These are phyloP conservation scores for Diutina sp. DNA, from an alignment of 1,139 yeast species.

Conservation along the genomic window DNA sequence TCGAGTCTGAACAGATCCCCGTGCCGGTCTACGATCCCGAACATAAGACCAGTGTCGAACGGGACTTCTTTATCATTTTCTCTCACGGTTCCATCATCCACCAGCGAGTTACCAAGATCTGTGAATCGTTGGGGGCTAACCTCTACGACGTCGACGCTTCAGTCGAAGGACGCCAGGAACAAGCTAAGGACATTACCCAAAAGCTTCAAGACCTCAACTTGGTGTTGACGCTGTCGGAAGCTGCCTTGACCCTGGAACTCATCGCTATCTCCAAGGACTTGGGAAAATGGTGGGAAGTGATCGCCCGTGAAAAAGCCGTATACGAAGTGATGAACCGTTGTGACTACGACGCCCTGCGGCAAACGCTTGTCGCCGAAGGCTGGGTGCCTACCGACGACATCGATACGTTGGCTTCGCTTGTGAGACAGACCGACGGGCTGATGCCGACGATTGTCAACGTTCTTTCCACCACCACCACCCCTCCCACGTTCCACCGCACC, in stretches of 20 bases:
- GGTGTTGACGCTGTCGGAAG: conserved; percentile 40
- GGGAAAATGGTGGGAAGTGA: conserved; percentile 54
- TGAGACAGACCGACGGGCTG: conserved; percentile 8
- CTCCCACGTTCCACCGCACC: conserved; percentile 88
- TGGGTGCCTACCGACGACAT: conserved; percentile 64
- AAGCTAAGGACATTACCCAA: conserved; percentile 40
- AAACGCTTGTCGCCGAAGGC: conserved; percentile 61
- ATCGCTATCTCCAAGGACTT: conserved; percentile 65
- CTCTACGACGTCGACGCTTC: conserved; percentile 25
- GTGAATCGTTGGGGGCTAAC: conserved; percentile 34
- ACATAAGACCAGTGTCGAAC: conserved; percentile 17
- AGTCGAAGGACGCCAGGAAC: conserved; percentile 23
- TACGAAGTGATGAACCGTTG: conserved; percentile 55
- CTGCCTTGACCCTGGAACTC: conserved; percentile 55
- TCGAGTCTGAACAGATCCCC: conserved; percentile 24
- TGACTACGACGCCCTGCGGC: conserved; percentile 52
- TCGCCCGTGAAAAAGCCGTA: conserved; percentile 61
- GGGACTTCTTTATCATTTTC: conserved; percentile 32
- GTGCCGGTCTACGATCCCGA: conserved; percentile 27
- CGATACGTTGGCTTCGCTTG: conserved; percentile 11
- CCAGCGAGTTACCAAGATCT: conserved; percentile 28
- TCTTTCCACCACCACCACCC: conserved; percentile 66
- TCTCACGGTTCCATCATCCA: conserved; percentile 30
- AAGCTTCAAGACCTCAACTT: conserved; percentile 46
- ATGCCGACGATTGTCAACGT: conserved; percentile 74